Evolutionary conservation across 108 stramenopile species (phyloP).

Genomic region (Schizochytrium sp.): DNA sequence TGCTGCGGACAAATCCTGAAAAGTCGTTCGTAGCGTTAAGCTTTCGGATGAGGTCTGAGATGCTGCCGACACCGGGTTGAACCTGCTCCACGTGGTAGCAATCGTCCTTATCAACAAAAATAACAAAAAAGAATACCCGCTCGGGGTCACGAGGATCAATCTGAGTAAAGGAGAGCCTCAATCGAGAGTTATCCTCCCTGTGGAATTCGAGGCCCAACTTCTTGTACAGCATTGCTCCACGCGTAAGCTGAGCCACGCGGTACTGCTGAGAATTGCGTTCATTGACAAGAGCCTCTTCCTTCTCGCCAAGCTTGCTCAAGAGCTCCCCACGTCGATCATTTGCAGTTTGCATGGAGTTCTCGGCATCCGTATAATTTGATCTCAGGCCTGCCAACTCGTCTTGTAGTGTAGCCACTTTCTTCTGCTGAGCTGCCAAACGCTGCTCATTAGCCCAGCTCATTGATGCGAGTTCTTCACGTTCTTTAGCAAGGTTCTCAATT

Average conservation of each 20-base stretch:
- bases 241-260: slow-evolving; percentile 15
- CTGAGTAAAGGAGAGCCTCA: slow-evolving; percentile 1
- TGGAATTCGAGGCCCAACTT: slow-evolving; percentile 59
- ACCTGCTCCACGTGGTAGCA: slow-evolving; percentile 26
- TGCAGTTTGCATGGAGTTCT: background rate
- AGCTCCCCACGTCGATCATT: background rate
- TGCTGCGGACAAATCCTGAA: slow-evolving; percentile 45
- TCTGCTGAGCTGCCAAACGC: slow-evolving; percentile 22
- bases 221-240: slow-evolving; percentile 56
- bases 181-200: background rate
- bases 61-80: background rate
- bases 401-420: background rate
- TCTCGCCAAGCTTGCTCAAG: background rate
- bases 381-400: slow-evolving; percentile 38
- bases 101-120: slow-evolving; percentile 39
- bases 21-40: slow-evolving; percentile 48
- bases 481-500: slow-evolving; percentile 14
- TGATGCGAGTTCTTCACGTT: slow-evolving; percentile 14
- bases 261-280: slow-evolving; percentile 1
- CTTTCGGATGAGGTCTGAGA: slow-evolving; percentile 1
- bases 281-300: background rate
- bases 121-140: background rate
- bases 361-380: background rate
- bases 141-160: slow-evolving; percentile 38
- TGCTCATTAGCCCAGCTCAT: slow-evolving; percentile 8